Conservation (phyloP, 2,329 filamentous ascomycete genomes). For the Fusarium sp. region DNA sequence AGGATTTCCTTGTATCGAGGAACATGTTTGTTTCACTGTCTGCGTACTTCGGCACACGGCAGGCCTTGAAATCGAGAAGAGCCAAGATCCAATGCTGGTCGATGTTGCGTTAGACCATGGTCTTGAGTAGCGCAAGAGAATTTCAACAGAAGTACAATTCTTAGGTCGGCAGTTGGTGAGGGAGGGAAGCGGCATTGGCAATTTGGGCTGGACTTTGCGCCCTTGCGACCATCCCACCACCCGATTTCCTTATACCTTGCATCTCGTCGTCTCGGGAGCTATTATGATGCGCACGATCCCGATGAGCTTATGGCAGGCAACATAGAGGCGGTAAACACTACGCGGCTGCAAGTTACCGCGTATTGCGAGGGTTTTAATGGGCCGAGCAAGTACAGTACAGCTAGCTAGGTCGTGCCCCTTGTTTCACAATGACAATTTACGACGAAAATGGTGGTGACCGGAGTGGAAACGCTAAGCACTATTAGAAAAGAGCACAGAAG, state of each 20-base stretch:
- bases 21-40: slow-evolving; percentile 21
- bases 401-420: slow-evolving; percentile 34
- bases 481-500: slow-evolving; percentile 22
- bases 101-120: slow-evolving; percentile 15
- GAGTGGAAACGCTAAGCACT: slow-evolving; percentile 28
- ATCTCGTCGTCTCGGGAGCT: slow-evolving; percentile 21
- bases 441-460: slow-evolving; percentile 31
- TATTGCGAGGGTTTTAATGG: slow-evolving; percentile 40
- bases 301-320: slow-evolving; percentile 24
- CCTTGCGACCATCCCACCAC: slow-evolving; percentile 22
- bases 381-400: slow-evolving; percentile 37
- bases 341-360: slow-evolving; percentile 37
- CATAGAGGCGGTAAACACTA: slow-evolving; percentile 20
- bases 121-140: slow-evolving; percentile 25
- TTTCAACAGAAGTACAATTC: slow-evolving; percentile 18
- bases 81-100: slow-evolving; percentile 21
- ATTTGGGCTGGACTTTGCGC: slow-evolving; percentile 35
- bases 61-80: slow-evolving; percentile 21
- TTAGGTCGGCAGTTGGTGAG: slow-evolving; percentile 6
- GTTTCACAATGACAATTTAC: slow-evolving; percentile 40
- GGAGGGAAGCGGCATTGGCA: slow-evolving; percentile 16
- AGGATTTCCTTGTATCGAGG: slow-evolving; percentile 5
- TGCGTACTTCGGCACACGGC: slow-evolving; percentile 13
- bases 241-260: slow-evolving; percentile 27
- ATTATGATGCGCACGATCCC: slow-evolving; percentile 21